Base-by-base conservation (phyloP, 169 alveolate species). In the Eimeria necatrix region DNA sequence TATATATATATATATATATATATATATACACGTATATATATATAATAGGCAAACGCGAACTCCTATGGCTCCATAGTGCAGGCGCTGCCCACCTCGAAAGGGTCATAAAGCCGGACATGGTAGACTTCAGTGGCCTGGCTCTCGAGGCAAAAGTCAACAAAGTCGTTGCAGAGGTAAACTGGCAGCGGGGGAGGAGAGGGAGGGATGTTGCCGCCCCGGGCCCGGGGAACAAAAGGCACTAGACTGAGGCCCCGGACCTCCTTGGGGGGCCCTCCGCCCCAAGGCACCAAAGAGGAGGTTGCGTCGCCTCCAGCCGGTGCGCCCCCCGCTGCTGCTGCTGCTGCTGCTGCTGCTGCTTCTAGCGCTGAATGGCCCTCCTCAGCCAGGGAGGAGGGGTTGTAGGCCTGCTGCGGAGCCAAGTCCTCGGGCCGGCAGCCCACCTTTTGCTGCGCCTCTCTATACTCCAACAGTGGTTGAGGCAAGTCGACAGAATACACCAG, bases 101-200 rank as follows among this genome's bases (percentile, higher is more conserved):
- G 93, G 32, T 85, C 93, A 61, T 85, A 85, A 9, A 85, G 81
- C 0, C 93, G 59, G 46, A 85, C 48, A 52, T 85, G 93, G 32
- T 53, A 85, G 24, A 46, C 32, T 24, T 53, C 51, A 9, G 78
- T 26, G 56, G 68, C 46, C 48, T 46, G 60, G 4, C 20, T 10
- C 51, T 85, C 70, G 56, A 64, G 64, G 14, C 83, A 53, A 60
- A 52, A 85, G 61, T 85, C 59, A 2, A n/a, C 60, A 41, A 85
- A 85, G 61, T 85, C 93, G 2, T 20, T 18, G 18, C 81, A 22
- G 16, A 68, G 74, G 49, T 53, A 48, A 22, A 24, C 41, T 4
- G 93, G 93, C 56, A 85, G 51, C 10, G 68, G 78, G 5, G 93
- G 93, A 20, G 93, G 93, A 48, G 20, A 24, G 20, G 64, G 48